Evolutionary conservation across 2,329 filamentous ascomycete species (phyloP), one percentile per base, ranked within the genome.

Genomic region (Pseudovirgaria hyperparasitica): DNA sequence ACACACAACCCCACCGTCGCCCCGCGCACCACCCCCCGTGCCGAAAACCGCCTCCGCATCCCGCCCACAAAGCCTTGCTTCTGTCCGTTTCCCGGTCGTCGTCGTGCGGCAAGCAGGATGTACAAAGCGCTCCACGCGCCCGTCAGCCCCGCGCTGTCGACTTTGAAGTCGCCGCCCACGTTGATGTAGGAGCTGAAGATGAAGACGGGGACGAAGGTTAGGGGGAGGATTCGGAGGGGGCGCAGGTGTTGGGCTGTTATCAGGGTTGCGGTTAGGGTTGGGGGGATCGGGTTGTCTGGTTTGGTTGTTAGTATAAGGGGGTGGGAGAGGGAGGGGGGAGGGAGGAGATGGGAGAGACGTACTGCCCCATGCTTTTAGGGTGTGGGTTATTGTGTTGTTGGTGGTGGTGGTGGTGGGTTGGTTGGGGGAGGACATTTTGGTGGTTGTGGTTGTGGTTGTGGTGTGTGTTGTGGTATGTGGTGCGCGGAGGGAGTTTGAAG

Each of bases 171-270:
- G 32, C 64, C 63, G 35, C 64, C 63, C 16, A 79, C 43, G 45
- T 78, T 79, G 23, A 78, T 55, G 43, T 79, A 80, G 31, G 68
- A 69, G 27, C 67, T 67, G 54, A 78, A 75, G 32, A 79, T 61
- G 3, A 80, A 60, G 30, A 76, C 56, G 2, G 74, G 73, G 4
- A 74, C 67, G 46, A 80, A 79, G 36, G 75, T 51, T 65, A 80
- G 73, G 4, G 75, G 75, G 0, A 80, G 57, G 5, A 61, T 45
- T 45, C 75, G 72, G 50, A 76, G 72, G 6, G 76, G 75, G n/a
- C 71, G 70, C 22, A 67, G 58, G 55, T 78, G 70, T 41, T 78
- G 71, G 8, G 73, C 71, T 21, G 72, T 67, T 38, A 79, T 67
- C 22, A 80, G 58, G 6, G 73, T 75, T 31, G 76, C 75, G 22